These are phyloP conservation scores for Phyllosticta citribraziliensis DNA, from an alignment of 2,329 filamentous ascomycete species.

Conservation along the genomic window DNA sequence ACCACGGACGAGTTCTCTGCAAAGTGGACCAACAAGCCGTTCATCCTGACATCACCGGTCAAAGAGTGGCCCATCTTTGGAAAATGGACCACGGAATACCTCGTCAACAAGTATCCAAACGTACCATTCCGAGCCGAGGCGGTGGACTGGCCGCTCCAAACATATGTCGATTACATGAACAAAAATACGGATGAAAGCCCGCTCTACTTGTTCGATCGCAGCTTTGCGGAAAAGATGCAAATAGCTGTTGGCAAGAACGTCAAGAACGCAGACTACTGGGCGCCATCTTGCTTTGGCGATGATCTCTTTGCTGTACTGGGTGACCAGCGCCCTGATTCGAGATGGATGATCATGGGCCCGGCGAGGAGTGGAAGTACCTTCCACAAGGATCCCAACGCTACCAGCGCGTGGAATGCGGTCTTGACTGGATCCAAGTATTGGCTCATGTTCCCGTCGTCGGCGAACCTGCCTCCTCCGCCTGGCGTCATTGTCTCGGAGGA, in stretches of 20 bases:
- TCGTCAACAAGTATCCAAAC: constrained; percentile 55
- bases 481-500: constrained; percentile 86
- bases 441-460: constrained; percentile 87
- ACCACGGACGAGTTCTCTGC: constrained; percentile 63
- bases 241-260: constrained; percentile 50
- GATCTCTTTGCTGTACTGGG: constrained; percentile 78
- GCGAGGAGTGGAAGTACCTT: constrained; percentile 85
- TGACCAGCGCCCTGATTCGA: constrained; percentile 68
- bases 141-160: constrained; percentile 81
- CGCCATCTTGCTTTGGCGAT: constrained; percentile 72
- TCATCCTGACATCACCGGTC: constrained; percentile 76
- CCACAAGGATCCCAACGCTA: constrained; percentile 69
- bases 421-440: constrained; percentile 88
- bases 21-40: constrained; percentile 70
- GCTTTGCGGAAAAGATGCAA: constrained; percentile 77
- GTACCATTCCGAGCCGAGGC: constrained; percentile 79
- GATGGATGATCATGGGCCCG: constrained; percentile 89
- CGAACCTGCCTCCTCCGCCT: constrained; percentile 56
- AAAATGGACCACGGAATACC: constrained; percentile 60
- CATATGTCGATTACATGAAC: constrained; percentile 73
- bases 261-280: constrained; percentile 55
- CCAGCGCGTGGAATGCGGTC: constrained; percentile 88
- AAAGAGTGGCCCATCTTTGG: constrained; percentile 69
- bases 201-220: constrained; percentile 82
- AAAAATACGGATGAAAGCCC: constrained; percentile 77